Evolutionary conservation across 1,284 basidiomycete species (phyloP).

Genomic region (Cutaneotrichosporon cyanovorans): DNA sequence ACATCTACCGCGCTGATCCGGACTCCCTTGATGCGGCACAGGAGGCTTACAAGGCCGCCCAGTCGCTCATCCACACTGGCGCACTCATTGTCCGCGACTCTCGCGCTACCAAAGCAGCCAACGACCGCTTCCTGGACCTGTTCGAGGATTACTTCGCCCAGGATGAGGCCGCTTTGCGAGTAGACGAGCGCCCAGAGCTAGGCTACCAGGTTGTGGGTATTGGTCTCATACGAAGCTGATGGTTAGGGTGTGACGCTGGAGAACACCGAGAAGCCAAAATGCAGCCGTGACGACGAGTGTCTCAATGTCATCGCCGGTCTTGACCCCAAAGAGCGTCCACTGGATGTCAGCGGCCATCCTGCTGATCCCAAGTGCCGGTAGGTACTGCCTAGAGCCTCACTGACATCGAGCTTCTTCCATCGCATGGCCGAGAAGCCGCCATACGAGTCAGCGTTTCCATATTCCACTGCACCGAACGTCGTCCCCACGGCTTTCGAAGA

Average conservation of each 20-base stretch:
- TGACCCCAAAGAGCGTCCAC: constrained; percentile 65
- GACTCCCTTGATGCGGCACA: constrained; percentile 47
- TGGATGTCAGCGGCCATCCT: constrained; percentile 59
- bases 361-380: constrained; percentile 81
- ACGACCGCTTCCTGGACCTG: constrained; percentile 67
- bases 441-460: constrained; percentile 66
- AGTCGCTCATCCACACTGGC: constrained; percentile 65
- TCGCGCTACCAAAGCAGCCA: constrained; percentile 72
- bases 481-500: constrained; percentile 57
- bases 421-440: constrained; percentile 70
- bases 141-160: constrained; percentile 81
- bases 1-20: constrained; percentile 57
- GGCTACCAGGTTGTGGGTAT: constrained; percentile 47
- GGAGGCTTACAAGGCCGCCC: constrained; percentile 55
- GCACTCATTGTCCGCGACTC: constrained; percentile 75
- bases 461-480: constrained; percentile 69
- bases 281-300: constrained; percentile 50
- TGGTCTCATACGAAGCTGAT: not conserved
- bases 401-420: constrained; percentile 64
- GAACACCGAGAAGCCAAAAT: constrained; percentile 86
- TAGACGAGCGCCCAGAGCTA: constrained; percentile 72
- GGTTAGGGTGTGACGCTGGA: constrained; percentile 75
- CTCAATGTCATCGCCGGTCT: constrained; percentile 48
- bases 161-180: constrained; percentile 54
- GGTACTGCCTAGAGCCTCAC: not conserved